A percentile compares a stretch with the other conserved stretches of the same genome.
phyloP scores from a whole-genome alignment of 192 early-diverging fungal genomes.

The Radiomyces spectabilis region DNA sequence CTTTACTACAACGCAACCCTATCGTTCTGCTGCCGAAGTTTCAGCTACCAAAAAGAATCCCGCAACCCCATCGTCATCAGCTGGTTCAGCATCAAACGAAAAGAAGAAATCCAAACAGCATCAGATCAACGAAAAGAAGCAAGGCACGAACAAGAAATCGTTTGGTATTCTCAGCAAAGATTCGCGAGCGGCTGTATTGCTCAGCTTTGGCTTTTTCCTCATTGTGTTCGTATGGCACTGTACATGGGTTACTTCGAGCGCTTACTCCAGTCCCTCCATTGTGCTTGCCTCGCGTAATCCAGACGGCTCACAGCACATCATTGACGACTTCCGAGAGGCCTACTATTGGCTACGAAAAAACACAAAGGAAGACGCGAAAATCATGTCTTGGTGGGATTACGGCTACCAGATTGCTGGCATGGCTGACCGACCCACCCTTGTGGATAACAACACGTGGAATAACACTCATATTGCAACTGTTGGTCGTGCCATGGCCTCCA shows the following conservation, averaged over 20 bases:
- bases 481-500: slow-evolving; percentile 85
- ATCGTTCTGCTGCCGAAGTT: not conserved
- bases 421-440: slow-evolving; percentile 92
- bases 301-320: slow-evolving; percentile 93
- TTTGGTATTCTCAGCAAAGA: slow-evolving; percentile 41
- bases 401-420: slow-evolving; percentile 99
- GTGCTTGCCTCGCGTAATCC: slow-evolving; percentile 81
- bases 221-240: slow-evolving; percentile 92
- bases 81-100: not conserved
- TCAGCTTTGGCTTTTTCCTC: slow-evolving; percentile 66
- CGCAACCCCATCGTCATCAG: not conserved
- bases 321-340: slow-evolving; percentile 99
- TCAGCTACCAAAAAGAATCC: not conserved
- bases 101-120: not conserved
- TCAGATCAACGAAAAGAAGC: not conserved
- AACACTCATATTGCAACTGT: slow-evolving; percentile 99
- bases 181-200: slow-evolving; percentile 49
- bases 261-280: slow-evolving; percentile 98
- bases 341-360: slow-evolving; percentile 99
- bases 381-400: slow-evolving; percentile 99
- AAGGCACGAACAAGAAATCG: slow-evolving; percentile 23
- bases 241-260: slow-evolving; percentile 96
- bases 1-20: not conserved
- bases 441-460: slow-evolving; percentile 99
- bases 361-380: slow-evolving; percentile 84